Evolutionary conservation across 1,284 basidiomycete genomes (phyloP), one percentile per base, ranked within the genome.

Genomic region (Neonothopanus nambi): DNA sequence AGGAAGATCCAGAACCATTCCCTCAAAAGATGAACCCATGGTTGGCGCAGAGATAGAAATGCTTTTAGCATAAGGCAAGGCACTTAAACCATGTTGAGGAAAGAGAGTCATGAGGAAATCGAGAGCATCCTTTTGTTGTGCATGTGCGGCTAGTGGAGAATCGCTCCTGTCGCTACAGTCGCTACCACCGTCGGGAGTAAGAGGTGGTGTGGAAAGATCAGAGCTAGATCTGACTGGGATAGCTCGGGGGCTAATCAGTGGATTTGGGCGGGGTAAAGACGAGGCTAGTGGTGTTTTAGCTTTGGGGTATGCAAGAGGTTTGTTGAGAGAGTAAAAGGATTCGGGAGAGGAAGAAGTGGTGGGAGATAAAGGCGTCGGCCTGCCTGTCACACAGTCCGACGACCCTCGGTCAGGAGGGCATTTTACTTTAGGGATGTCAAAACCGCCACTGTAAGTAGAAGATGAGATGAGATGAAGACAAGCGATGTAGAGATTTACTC

Each of bases 331-430:
- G 60, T 73, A 73, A 65, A 77, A 67, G 67, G 69, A 63, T 65
- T 65, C 65, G 44, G 62, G 66, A 58, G 77, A 75, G 65, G 73
- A 67, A 52, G 71, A 73, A 60, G 73, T 73, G 68, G 77, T 69
- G 63, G 76, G 72, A 63, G 77, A 72, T 59, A 70, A 72, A 67
- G 80, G 75, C 90, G 88, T 80, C 83, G 81, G 80, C 77, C 82
- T 80, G 88, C 81, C 89, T 92, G 86, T 92, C 89, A 92, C 89
- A 84, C 89, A 87, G 80, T 81, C 84, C 80, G 82, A 85, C 89
- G 89, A 92, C 89, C 89, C 90, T 86, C 90, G 68, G 67, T 89
- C 86, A 66, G 89, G 89, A 89, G 89, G 89, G 90, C 90, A 92
- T 92, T 92, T 92, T 62, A 73, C 74, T 66, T 78, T 84, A 66